phyloP scores from a whole-genome alignment of 768 basidiomycete genomes.

The Porphyrellus cyaneotinctus region DNA sequence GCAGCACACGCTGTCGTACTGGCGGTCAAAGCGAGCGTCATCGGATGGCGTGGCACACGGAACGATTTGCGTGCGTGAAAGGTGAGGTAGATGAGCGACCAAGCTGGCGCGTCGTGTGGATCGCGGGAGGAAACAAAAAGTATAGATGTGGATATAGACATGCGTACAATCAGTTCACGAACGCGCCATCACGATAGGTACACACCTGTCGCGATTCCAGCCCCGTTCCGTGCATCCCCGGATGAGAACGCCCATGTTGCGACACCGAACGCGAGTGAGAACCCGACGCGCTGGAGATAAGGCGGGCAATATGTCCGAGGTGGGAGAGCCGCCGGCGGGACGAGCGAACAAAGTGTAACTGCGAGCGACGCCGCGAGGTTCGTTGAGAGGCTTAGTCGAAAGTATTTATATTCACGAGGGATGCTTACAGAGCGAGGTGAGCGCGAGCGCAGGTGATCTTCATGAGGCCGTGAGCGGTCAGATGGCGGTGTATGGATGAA shows the following conservation, averaged over 20 bases:
- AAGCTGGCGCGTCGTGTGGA: conserved; percentile 33
- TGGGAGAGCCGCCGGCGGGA: conserved; percentile 33
- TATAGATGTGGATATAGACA: too few species aligned
- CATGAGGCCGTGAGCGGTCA: conserved; percentile 11
- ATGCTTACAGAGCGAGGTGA: conserved; percentile 35
- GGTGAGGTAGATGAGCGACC: conserved; percentile 45
- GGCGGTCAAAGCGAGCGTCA: conserved; percentile 33
- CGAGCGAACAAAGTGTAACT: conserved; percentile 37
- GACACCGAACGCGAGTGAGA: conserved; percentile 41
- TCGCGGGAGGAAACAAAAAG: too few species aligned
- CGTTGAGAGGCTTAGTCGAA: neutral
- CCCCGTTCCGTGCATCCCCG: conserved; percentile 42
- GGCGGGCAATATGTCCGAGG: conserved; percentile 35
- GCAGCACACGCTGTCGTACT: conserved; percentile 29
- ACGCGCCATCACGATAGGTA: neutral
- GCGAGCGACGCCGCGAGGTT: neutral
- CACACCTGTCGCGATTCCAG: conserved; percentile 38
- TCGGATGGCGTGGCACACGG: conserved; percentile 27
- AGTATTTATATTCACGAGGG: neutral
- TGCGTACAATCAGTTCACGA: too few species aligned
- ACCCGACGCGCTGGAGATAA: conserved; percentile 41
- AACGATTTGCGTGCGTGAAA: conserved; percentile 36
- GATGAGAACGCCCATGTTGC: conserved; percentile 39
- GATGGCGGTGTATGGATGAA: neutral
- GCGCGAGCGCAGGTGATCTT: conserved; percentile 29